Evolutionary conservation across 257 asterid species (phyloP).

Genomic region (Fraxinus cuspidata): DNA sequence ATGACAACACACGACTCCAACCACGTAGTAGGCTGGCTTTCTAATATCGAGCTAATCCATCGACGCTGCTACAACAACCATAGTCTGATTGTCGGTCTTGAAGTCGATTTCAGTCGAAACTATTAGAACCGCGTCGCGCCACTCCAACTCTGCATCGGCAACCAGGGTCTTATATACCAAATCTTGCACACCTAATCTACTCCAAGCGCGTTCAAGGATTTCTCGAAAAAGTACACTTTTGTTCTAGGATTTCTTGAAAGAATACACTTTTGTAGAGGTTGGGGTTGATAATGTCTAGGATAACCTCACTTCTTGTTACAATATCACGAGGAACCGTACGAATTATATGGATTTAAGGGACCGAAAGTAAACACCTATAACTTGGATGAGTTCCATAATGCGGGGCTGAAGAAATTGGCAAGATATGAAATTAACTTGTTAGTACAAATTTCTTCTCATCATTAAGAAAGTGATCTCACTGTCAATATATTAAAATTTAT

Average conservation of each 20-base stretch:
- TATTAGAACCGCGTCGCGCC: no score
- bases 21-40: no score
- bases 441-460: no score
- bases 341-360: conserved; percentile 15
- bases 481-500: no score
- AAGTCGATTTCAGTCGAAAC: no score
- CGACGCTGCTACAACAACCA: no score
- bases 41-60: no score
- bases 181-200: neutral
- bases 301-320: conserved; percentile 4
- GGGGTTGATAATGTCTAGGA: neutral
- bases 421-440: neutral
- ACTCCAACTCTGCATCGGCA: no score
- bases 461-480: no score
- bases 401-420: conserved; percentile 13
- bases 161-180: neutral
- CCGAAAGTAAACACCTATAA: neutral
- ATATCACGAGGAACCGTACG: neutral
- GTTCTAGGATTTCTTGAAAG: no score
- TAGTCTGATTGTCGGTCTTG: no score
- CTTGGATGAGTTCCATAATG: neutral
- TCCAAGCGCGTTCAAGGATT: neutral
- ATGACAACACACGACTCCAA: no score
- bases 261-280: conserved; percentile 6
- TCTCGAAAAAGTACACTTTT: neutral